Conservation (phyloP, 306 rosid species). For the Vigna trinervia region DNA sequence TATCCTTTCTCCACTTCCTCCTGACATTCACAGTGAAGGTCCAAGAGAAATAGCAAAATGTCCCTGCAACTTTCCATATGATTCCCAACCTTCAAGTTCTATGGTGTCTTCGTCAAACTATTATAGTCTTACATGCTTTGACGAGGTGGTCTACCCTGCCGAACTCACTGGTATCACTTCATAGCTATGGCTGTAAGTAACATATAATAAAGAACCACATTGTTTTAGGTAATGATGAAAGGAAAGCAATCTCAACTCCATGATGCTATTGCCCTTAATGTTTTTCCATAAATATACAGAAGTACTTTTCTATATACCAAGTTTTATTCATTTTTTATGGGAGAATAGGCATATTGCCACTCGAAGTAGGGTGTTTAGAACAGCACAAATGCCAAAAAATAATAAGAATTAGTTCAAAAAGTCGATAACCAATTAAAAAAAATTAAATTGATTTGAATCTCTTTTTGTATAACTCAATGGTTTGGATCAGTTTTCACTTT, state of each 20-base stretch:
- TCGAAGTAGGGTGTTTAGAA: neutral
- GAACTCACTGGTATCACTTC: slow-evolving; percentile 3
- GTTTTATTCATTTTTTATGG: slow-evolving; percentile 7
- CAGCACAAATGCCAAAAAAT: too few relatives aligned
- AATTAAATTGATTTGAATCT: too few relatives aligned
- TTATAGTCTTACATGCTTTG: slow-evolving; percentile 34
- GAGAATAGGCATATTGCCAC: neutral
- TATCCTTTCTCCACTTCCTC: slow-evolving; percentile 35
- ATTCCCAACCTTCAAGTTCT: slow-evolving; percentile 2
- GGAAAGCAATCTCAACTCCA: slow-evolving; percentile 13
- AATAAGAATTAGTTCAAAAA: too few relatives aligned
- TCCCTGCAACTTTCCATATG: neutral
- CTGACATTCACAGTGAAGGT: slow-evolving; percentile 34
- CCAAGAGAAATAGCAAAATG: slow-evolving; percentile 23
- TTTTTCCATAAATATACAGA: neutral
- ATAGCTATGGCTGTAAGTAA: slow-evolving; percentile 4
- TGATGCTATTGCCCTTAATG: neutral
- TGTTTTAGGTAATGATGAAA: slow-evolving; percentile 11
- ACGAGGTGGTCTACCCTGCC: slow-evolving; percentile 31
- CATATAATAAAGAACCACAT: slow-evolving; percentile 6
- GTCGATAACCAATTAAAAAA: too few relatives aligned
- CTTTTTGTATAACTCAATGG: too few relatives aligned
- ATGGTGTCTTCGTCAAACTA: slow-evolving; percentile 1
- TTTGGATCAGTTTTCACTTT: too few relatives aligned
- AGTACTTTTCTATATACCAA: neutral